Evolutionary conservation across 1,284 basidiomycete species (phyloP).

Genomic region (Marasmius sp.): DNA sequence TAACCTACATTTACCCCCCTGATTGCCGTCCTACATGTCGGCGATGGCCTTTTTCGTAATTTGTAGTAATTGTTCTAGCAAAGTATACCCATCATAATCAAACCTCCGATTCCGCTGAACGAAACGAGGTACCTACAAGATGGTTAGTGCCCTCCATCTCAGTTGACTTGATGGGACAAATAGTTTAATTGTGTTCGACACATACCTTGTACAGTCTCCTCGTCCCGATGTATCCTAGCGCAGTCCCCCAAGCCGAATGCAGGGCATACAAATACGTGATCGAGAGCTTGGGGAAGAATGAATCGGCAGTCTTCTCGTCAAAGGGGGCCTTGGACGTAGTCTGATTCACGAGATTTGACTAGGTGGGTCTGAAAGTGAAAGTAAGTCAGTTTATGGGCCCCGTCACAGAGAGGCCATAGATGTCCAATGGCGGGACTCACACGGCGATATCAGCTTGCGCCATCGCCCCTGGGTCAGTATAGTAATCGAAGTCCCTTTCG

Average conservation of each 20-base stretch:
- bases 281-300: conserved; percentile 23
- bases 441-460: too few species aligned
- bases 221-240: conserved; percentile 25
- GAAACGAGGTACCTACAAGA: conserved; percentile 22
- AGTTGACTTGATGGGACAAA: conserved; percentile 20
- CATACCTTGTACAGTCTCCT: conserved; percentile 20
- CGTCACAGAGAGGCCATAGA: too few species aligned
- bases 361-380: neutral
- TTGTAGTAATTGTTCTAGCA: too few species aligned
- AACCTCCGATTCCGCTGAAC: too few species aligned
- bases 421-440: too few species aligned
- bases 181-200: conserved; percentile 7
- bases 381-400: neutral
- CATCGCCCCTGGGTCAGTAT: too few species aligned
- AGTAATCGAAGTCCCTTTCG: too few species aligned
- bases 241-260: conserved; percentile 20
- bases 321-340: conserved; percentile 22
- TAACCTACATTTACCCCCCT: too few species aligned
- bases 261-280: conserved; percentile 23
- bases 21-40: too few species aligned
- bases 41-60: too few species aligned
- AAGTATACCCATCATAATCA: too few species aligned
- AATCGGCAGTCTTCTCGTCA: conserved; percentile 9
- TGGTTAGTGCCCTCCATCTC: conserved; percentile 28
- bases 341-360: neutral